Evolutionary conservation across 331 rosid species (phyloP).

Genomic region (Saraca asoca): DNA sequence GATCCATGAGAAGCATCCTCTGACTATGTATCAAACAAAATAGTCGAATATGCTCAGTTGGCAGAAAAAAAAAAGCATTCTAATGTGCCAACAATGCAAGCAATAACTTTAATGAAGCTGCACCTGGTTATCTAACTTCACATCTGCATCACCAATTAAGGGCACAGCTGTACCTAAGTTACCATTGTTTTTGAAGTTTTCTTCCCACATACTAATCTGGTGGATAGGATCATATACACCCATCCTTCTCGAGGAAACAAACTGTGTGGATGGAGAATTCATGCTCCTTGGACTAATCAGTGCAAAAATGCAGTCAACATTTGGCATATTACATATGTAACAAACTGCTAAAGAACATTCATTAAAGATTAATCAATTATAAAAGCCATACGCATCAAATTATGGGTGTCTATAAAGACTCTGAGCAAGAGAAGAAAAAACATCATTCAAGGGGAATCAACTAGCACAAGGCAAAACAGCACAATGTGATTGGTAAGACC

Average conservation of each 20-base stretch:
- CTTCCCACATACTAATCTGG: slow-evolving; percentile 84
- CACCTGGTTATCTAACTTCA: slow-evolving; percentile 62
- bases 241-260: slow-evolving; percentile 70
- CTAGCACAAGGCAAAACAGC: not conserved
- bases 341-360: slow-evolving; percentile 16
- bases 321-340: slow-evolving; percentile 20
- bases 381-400: not conserved
- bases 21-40: slow-evolving; percentile 44
- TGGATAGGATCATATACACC: slow-evolving; percentile 77
- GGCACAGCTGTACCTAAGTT: slow-evolving; percentile 54
- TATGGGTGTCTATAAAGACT: not conserved
- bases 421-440: slow-evolving; percentile 9
- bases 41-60: slow-evolving; percentile 28
- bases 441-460: not conserved
- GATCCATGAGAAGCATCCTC: slow-evolving; percentile 72
- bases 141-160: slow-evolving; percentile 50
- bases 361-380: slow-evolving; percentile 11
- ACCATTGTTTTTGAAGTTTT: slow-evolving; percentile 56
- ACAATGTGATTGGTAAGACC: not conserved
- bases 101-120: slow-evolving; percentile 21
- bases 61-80: slow-evolving; percentile 20
- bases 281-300: slow-evolving; percentile 44
- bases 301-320: slow-evolving; percentile 35
- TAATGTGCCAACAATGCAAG: slow-evolving; percentile 24
- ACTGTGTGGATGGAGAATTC: slow-evolving; percentile 68